phyloP scores from a whole-genome alignment of 768 basidiomycete genomes.

The Podaxis sp. region DNA sequence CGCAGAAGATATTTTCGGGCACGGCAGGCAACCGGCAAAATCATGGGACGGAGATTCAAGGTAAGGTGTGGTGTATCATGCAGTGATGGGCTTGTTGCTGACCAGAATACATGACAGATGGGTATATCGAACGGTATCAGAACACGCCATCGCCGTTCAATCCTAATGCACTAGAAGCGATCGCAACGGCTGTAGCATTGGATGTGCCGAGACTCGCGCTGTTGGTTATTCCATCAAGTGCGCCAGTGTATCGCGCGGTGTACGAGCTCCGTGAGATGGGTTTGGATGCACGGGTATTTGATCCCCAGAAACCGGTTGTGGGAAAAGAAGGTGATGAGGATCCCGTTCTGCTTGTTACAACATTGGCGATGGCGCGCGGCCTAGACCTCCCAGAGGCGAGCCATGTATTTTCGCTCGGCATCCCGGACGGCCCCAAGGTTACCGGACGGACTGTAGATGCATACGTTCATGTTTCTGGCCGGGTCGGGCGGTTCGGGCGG shows the following conservation, averaged over 20 bases:
- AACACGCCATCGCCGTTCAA: conserved; percentile 53
- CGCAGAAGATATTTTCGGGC: conserved; percentile 10
- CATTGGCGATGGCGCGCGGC: conserved; percentile 69
- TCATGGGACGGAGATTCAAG: conserved; percentile 7
- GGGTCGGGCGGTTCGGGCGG: conserved; percentile 72
- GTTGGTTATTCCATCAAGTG: conserved; percentile 63
- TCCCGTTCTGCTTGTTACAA: conserved; percentile 67
- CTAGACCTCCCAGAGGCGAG: conserved; percentile 69
- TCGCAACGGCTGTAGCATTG: conserved; percentile 69
- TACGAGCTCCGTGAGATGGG: conserved; percentile 66
- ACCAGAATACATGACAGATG: conserved; percentile 15
- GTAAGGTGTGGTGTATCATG: conserved; percentile 3
- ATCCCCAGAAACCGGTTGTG: conserved; percentile 42
- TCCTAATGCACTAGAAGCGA: conserved; percentile 58
- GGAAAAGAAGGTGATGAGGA: conserved; percentile 38
- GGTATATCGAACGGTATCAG: conserved; percentile 26
- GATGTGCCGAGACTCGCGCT: conserved; percentile 70
- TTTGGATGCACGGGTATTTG: conserved; percentile 62
- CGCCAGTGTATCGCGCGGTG: conserved; percentile 61
- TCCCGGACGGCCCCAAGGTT: conserved; percentile 45
- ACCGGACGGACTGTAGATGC: conserved; percentile 48
- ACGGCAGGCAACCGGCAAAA: conserved; percentile 5
- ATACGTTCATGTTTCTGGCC: conserved; percentile 72
- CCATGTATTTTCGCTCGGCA: conserved; percentile 74
- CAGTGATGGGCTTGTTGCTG: neutral